Base-by-base conservation (phyloP, 352 stramenopile genomes). In the Aphanomyces astaci region DNA sequence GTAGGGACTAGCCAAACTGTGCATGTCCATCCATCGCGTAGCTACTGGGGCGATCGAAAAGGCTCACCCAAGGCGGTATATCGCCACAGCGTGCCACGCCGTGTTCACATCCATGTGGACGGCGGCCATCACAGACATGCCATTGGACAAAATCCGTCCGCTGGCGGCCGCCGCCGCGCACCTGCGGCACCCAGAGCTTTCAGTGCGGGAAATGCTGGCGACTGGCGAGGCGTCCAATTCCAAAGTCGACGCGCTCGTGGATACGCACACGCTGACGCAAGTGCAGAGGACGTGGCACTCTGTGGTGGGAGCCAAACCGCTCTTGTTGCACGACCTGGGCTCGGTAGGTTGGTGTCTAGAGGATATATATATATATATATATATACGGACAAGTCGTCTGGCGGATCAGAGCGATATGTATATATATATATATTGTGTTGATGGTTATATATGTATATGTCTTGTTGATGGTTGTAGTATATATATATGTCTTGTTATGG, bases 1-100 rank as follows among this genome's bases (percentile, higher is more conserved):
- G 48, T 71, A 92, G 39, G 84, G 86, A 1, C 56, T 94, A 24
- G 76, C 82, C 2, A 84, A 80, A n/a, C 66, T 94, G 0, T 94
- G 86, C 64, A 94, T 94, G 86, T 78, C 84, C 31, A 79, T 94
- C 45, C 86, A 92, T 57, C 90, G 89, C 40, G 86, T 94, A 17
- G 86, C 86, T 2, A 92, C 78, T 27, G 84, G 86, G 15, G 84
- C 84, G 15, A 91, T 89, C 66, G 82, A 94, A 63, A 90, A 92
- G 63, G 91, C 84, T 5, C 83, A 84, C 25, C 86, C 86, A 4
- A 84, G 92, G 70, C 78, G 82, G 15, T 94, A 91, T 72, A 87
- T 80, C 13, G 78, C 78, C 9, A 91, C 86, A 1, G 86, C 78
- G 32, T 89, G 81, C 51, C 81, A 90, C 54, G 84, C 86, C 10